Conservation (phyloP, 2,329 filamentous ascomycete species). For the Fusarium sp. region DNA sequence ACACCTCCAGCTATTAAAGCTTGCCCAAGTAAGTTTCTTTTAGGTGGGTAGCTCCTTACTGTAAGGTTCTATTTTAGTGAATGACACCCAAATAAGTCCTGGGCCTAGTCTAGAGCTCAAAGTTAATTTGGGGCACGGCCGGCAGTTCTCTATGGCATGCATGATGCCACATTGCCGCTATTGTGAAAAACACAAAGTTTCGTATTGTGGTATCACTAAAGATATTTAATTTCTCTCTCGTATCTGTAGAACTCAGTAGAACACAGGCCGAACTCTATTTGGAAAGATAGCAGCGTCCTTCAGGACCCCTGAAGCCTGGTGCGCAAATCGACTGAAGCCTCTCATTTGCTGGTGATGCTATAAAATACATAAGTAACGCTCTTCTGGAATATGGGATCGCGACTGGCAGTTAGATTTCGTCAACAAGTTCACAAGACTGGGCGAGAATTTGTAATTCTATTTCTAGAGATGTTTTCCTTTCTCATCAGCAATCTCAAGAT, state of each 20-base stretch:
- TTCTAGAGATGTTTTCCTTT: too few relatives aligned
- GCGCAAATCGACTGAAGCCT: background rate
- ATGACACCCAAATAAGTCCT: background rate
- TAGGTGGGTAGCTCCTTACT: background rate
- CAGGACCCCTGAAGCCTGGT: too few relatives aligned
- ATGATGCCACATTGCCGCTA: background rate
- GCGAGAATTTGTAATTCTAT: accelerated
- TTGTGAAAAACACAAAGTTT: background rate
- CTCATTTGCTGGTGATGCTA: background rate
- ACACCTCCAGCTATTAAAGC: background rate
- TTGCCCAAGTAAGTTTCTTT: background rate
- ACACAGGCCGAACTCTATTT: background rate
- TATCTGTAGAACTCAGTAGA: background rate
- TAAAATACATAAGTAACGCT: accelerated
- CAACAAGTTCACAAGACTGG: accelerated
- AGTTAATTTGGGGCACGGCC: background rate
- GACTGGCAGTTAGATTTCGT: accelerated
- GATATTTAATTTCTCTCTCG: background rate
- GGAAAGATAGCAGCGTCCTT: accelerated
- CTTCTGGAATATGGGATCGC: background rate
- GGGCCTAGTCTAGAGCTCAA: too few relatives aligned
- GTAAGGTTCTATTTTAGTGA: too few relatives aligned
- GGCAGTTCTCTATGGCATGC: background rate
- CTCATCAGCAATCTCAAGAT: too few relatives aligned
- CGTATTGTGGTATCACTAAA: background rate